Evolutionary conservation across 768 basidiomycete genomes (phyloP).

Genomic region (Mycena haematopus): DNA sequence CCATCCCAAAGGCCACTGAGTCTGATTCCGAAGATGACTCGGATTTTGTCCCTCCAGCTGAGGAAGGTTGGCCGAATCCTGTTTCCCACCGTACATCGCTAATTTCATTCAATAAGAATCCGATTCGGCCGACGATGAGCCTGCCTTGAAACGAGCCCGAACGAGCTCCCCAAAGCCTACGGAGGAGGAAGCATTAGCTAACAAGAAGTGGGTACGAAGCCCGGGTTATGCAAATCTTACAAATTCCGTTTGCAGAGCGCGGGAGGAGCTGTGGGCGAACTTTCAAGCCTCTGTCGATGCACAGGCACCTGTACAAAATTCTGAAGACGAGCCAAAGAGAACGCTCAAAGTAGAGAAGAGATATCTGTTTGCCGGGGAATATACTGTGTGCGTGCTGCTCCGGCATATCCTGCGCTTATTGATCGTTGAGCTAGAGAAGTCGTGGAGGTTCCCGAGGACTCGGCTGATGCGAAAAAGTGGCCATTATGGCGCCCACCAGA

Average conservation of each 20-base stretch:
- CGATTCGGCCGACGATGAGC: conserved; percentile 48
- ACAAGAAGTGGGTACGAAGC: conserved; percentile 50
- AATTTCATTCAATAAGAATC: conserved; percentile 36
- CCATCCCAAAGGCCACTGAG: conserved; percentile 17
- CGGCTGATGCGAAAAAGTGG: conserved; percentile 80
- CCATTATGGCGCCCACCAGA: conserved; percentile 51
- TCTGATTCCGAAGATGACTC: conserved; percentile 73
- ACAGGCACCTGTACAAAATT: conserved; percentile 33
- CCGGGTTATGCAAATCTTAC: conserved; percentile 7
- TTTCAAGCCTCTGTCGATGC: conserved; percentile 69
- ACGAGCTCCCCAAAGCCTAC: conserved; percentile 34
- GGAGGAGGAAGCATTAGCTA: conserved; percentile 45
- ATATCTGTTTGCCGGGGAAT: conserved; percentile 80
- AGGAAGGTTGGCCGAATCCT: conserved; percentile 41
- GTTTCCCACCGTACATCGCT: not conserved
- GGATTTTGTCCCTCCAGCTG: conserved; percentile 68
- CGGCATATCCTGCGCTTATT: conserved; percentile 11
- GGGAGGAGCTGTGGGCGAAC: conserved; percentile 67
- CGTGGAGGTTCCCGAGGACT: conserved; percentile 73
- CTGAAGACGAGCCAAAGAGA: conserved; percentile 38
- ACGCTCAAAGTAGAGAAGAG: conserved; percentile 72
- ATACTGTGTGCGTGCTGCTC: conserved; percentile 62
- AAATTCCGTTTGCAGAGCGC: conserved; percentile 47
- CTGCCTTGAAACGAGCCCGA: conserved; percentile 43
- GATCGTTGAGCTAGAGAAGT: conserved; percentile 62